Evolutionary conservation across 2,329 filamentous ascomycete species (phyloP).

Genomic region (Sporothrix luriei): DNA sequence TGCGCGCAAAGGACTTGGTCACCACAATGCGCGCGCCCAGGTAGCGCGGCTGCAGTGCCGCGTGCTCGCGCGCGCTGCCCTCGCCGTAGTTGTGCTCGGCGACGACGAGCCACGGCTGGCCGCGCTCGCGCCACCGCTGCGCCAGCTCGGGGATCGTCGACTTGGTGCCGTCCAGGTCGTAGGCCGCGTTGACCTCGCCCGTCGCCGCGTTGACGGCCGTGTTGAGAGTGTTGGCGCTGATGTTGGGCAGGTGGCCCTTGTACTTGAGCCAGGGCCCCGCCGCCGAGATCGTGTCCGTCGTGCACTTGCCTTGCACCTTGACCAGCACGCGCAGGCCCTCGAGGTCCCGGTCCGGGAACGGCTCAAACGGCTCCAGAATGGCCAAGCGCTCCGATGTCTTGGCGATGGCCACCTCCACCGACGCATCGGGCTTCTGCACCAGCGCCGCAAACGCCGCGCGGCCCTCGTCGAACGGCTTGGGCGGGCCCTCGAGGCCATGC

Average conservation of each 20-base stretch:
- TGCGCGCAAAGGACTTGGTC: slow-evolving; percentile 79
- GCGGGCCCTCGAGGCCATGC: slow-evolving; percentile 66
- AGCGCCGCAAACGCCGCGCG: slow-evolving; percentile 73
- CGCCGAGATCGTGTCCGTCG: slow-evolving; percentile 96
- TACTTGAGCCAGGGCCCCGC: slow-evolving; percentile 98
- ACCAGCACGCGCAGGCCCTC: slow-evolving; percentile 81
- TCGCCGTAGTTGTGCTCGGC: slow-evolving; percentile 97
- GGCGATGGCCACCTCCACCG: slow-evolving; percentile 73
- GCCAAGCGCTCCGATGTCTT: slow-evolving; percentile 90
- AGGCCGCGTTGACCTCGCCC: slow-evolving; percentile 87
- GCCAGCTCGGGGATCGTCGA: slow-evolving; percentile 86
- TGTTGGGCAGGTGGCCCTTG: slow-evolving; percentile 98
- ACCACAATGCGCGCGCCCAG: slow-evolving; percentile 82
- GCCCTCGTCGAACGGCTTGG: slow-evolving; percentile 72
- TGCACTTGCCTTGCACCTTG: slow-evolving; percentile 97
- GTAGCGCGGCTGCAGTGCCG: slow-evolving; percentile 81
- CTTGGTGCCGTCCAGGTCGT: slow-evolving; percentile 76
- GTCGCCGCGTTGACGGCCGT: slow-evolving; percentile 91
- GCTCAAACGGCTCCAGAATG: slow-evolving; percentile 82
- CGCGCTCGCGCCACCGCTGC: slow-evolving; percentile 74
- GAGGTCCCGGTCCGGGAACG: slow-evolving; percentile 78
- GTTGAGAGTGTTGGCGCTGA: slow-evolving; percentile 95
- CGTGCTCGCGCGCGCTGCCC: slow-evolving; percentile 83
- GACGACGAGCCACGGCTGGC: slow-evolving; percentile 85
- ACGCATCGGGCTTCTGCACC: slow-evolving; percentile 70